Conservation (phyloP, 163 green algal genomes). For the Scenedesmus sp. region DNA sequence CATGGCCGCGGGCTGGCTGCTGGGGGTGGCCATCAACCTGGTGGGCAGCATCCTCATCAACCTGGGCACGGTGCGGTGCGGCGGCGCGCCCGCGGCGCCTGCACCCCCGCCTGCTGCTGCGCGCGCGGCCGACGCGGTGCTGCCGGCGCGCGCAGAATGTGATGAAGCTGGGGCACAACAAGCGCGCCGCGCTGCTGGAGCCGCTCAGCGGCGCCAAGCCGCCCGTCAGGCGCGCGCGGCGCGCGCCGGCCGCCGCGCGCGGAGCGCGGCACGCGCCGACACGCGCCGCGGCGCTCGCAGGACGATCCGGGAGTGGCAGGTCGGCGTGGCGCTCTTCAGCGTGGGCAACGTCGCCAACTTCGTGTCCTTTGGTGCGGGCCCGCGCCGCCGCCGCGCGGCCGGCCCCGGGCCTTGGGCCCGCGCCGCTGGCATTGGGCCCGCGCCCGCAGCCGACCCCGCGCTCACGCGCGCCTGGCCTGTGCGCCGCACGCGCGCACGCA, state of each 20-base stretch:
- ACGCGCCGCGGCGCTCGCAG: too few species aligned
- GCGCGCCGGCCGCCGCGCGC: too few species aligned
- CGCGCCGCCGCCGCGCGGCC: too few species aligned
- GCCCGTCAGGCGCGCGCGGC: constrained; percentile 53
- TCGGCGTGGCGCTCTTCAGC: constrained; percentile 78
- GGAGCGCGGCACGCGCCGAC: too few species aligned
- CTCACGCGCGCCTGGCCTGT: too few species aligned
- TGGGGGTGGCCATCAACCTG: constrained; percentile 72
- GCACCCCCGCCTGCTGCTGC: too few species aligned
- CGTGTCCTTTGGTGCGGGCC: constrained; percentile 69
- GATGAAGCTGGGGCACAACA: constrained; percentile 87
- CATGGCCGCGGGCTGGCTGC: constrained; percentile 58
- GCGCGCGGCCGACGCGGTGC: background rate
- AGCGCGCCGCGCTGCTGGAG: constrained; percentile 52
- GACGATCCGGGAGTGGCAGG: constrained; percentile 73
- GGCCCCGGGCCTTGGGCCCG: too few species aligned
- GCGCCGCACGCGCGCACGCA: too few species aligned
- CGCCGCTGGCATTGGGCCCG: too few species aligned
- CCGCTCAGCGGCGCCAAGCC: constrained; percentile 49
- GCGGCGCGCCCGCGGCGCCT: background rate
- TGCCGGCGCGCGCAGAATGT: constrained; percentile 66
- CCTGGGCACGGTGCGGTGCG: constrained; percentile 72
- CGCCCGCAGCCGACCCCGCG: too few species aligned
- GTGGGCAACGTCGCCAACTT: constrained; percentile 91
- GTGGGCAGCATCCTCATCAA: constrained; percentile 84